These are phyloP conservation scores for Primulina huaijiensis DNA, from an alignment of 257 asterid species.

Conservation along the genomic window DNA sequence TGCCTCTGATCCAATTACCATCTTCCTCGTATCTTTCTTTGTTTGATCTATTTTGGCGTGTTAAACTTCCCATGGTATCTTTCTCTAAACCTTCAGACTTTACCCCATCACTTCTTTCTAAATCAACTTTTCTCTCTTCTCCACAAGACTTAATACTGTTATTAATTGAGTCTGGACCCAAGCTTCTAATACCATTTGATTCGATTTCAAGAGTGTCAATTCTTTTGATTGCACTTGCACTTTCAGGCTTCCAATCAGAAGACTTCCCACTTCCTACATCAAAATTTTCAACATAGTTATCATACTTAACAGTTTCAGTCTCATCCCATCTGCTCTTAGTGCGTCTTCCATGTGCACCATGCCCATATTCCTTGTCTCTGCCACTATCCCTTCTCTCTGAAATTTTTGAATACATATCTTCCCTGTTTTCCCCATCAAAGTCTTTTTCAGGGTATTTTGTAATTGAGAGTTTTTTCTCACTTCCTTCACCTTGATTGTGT, in stretches of 20 bases:
- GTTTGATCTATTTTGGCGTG: slow-evolving; percentile 38
- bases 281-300: slow-evolving; percentile 40
- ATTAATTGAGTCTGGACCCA: slow-evolving; percentile 35
- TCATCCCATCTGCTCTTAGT: slow-evolving; percentile 85
- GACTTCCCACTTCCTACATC: slow-evolving; percentile 47
- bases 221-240: slow-evolving; percentile 47
- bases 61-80: slow-evolving; percentile 40
- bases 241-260: slow-evolving; percentile 42
- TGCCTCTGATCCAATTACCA: slow-evolving; percentile 46
- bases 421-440: slow-evolving; percentile 44
- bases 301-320: slow-evolving; percentile 38
- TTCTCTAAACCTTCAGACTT: slow-evolving; percentile 52
- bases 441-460: slow-evolving; percentile 49
- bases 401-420: slow-evolving; percentile 45
- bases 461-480: slow-evolving; percentile 45
- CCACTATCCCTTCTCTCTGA: slow-evolving; percentile 52
- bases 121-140: slow-evolving; percentile 57
- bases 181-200: slow-evolving; percentile 29
- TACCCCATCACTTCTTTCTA: slow-evolving; percentile 57
- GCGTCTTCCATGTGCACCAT: slow-evolving; percentile 51
- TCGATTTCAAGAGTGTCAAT: slow-evolving; percentile 38
- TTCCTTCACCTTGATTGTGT: slow-evolving; percentile 48
- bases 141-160: slow-evolving; percentile 46
- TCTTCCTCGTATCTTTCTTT: slow-evolving; percentile 59
- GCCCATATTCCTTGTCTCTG: slow-evolving; percentile 54